Base-by-base conservation (phyloP, 768 basidiomycete species). In the Tylopilus sp. region DNA sequence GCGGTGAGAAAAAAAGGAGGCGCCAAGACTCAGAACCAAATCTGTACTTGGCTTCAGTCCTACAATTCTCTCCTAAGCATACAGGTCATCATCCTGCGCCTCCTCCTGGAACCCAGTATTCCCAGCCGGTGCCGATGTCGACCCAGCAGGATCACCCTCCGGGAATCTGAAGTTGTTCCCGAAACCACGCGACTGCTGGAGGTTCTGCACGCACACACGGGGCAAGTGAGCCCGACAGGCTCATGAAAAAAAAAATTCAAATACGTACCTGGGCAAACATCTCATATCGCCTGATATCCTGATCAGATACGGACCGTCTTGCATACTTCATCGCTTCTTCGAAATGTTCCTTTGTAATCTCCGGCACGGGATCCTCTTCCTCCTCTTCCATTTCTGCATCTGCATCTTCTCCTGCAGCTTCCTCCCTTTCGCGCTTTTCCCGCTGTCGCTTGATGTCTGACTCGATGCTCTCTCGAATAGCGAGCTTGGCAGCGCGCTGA, bases 131-230 rank as follows among this genome's bases (percentile, higher is more conserved):
- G 74, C 73, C 33, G 72, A 63, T 43, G 74, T 60, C 25, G 71
- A 71, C 21, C 63, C 64, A 43, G 66, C 60, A 34, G 73, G 63
- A 16, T 65, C 69, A 47, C 83, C 80, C 62, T 95, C 95, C 28
- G 97, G 97, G 93, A 99, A 99, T 79, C 92, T 95, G 86, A 99
- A 99, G 71, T 84, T 88, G 74, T 87, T 88, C 44, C 96, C 95
- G 67, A 97, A 94, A 41, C 87, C 87, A 67, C 92, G 86, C 55
- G 89, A 90, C 71, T 93, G 92, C 73, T 92, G 91, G 55, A 93
- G 74, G 71, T 92, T 92, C 87, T 91, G 61, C 50, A 43, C 38
- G n/a, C 57, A 40, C 54, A 47, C 21, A 36, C 17, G 10, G 7
- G 29, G 1, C 56, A 49, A n/a, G 54, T 44, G 24, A 12, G 47